A percentile compares a stretch with the other conserved stretches of the same genome.
These are phyloP conservation scores for Physcia stellaris DNA, from an alignment of 495 filamentous ascomycete species.

Conservation along the genomic window DNA sequence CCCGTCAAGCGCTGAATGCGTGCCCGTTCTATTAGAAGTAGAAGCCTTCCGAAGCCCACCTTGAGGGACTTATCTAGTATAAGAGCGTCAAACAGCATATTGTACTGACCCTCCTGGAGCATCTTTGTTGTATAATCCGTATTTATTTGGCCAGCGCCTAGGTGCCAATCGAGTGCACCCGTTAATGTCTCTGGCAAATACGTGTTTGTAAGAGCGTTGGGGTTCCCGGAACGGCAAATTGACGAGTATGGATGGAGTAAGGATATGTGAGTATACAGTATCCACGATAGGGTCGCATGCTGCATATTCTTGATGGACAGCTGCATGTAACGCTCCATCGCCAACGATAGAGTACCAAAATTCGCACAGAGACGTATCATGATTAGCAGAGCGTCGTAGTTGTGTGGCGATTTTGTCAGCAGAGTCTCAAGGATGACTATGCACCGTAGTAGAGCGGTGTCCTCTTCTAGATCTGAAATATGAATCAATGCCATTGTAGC, in stretches of 20 bases:
- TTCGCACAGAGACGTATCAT: constrained; percentile 40
- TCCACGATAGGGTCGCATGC: constrained; percentile 43
- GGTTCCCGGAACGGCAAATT: constrained; percentile 24
- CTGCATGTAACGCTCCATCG: constrained; percentile 37
- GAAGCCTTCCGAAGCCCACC: constrained; percentile 4
- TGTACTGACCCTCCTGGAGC: constrained; percentile 4
- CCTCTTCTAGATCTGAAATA: constrained; percentile 18
- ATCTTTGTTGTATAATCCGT: background rate
- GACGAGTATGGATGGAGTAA: constrained; percentile 38
- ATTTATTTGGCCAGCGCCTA: background rate
- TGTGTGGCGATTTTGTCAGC: constrained; percentile 37
- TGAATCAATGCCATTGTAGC: constrained; percentile 41
- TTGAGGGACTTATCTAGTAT: background rate
- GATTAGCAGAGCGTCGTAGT: constrained; percentile 42
- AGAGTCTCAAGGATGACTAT: constrained; percentile 36
- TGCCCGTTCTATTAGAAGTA: constrained; percentile 9
- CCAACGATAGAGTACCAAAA: constrained; percentile 39
- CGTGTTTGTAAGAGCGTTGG: constrained; percentile 18
- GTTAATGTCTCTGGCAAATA: background rate
- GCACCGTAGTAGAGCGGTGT: constrained; percentile 35
- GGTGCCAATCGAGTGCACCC: background rate
- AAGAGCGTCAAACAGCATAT: constrained; percentile 8
- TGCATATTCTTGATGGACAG: constrained; percentile 50
- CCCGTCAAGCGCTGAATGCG: constrained; percentile 9
- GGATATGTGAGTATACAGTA: constrained; percentile 42